These are phyloP conservation scores for Phylloporus rhodoxanthus DNA, from an alignment of 768 basidiomycete genomes.

Conservation along the genomic window DNA sequence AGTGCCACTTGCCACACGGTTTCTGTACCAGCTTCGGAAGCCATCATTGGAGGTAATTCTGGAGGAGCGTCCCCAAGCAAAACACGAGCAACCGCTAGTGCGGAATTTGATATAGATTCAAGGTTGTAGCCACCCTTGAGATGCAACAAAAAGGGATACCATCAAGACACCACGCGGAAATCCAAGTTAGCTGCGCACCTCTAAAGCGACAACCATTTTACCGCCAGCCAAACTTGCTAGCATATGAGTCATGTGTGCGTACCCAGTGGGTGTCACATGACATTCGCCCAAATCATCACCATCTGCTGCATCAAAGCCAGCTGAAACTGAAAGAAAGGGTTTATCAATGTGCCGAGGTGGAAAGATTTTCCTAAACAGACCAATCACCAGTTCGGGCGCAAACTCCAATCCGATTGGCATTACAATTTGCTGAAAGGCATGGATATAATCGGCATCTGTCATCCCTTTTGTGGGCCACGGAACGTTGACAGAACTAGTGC, in stretches of 20 bases:
- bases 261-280: constrained; percentile 84
- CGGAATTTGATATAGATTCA: constrained; percentile 79
- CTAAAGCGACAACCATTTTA: constrained; percentile 85
- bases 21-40: constrained; percentile 78
- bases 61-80: constrained; percentile 87
- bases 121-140: constrained; percentile 91
- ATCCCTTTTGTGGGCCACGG: constrained; percentile 89
- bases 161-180: constrained; percentile 1
- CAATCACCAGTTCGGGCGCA: constrained; percentile 91
- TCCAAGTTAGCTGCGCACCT: constrained; percentile 47
- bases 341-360: background rate
- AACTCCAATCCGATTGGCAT: constrained; percentile 99
- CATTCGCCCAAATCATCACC: constrained; percentile 93
- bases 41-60: constrained; percentile 63
- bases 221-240: constrained; percentile 82
- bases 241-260: constrained; percentile 99
- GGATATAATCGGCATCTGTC: constrained; percentile 92
- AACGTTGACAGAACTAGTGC: constrained; percentile 81
- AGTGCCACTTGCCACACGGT: constrained; percentile 84
- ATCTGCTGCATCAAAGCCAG: constrained; percentile 93
- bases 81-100: constrained; percentile 79
- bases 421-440: constrained; percentile 91
- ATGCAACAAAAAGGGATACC: background rate
- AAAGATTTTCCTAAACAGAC: constrained; percentile 41
- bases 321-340: constrained; percentile 61